Evolutionary conservation across 1,139 yeast species (phyloP), one percentile per base, ranked within the genome.

Genomic region (Pichia sp.): DNA sequence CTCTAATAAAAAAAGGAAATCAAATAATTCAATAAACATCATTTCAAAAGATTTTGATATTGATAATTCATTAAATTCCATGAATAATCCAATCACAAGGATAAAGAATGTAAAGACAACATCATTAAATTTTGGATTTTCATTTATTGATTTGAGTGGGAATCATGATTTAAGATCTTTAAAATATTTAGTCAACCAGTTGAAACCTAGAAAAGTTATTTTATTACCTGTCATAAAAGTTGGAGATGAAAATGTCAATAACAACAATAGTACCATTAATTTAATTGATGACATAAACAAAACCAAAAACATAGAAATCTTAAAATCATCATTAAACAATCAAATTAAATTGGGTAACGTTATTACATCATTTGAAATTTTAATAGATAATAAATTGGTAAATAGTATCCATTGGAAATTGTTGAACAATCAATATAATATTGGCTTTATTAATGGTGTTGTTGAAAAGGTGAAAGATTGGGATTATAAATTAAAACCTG

Each of bases 131-230:
- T 90, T 97, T 68, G 84, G 84, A 0, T 70, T 91, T 25, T 79
- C 89, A 9, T 90, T 75, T 66, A 80, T 93, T 52, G 98, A 93
- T 66, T 74, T 91, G 56, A 81, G 91, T 18, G 96, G 97, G 16
- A 70, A 87, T 27, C 95, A 90, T 2, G 98, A 93, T 64, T 74
- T 85, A 56, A 76, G 97, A 57, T 91, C 98, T 0, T 70, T 90
- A 55, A 77, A 84, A 53, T 82, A 88, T 69, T 87, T 91, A 55
- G 76, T 89, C 45, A 88, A 95, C 34, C 77, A 87, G 2, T 72
- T 93, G 52, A 87, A 87, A 61, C 96, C 99, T 10, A 77, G 83
- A 52, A 84, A 84, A 62, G 74, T 91, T 47, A 73, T 93, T 22
- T 67, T 88, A 22, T 66, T 66, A n/a, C 69, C 69, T n/a, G 60